Evolutionary conservation across 2,329 filamentous ascomycete species (phyloP).

Genomic region (Dactylellina parvicollis): DNA sequence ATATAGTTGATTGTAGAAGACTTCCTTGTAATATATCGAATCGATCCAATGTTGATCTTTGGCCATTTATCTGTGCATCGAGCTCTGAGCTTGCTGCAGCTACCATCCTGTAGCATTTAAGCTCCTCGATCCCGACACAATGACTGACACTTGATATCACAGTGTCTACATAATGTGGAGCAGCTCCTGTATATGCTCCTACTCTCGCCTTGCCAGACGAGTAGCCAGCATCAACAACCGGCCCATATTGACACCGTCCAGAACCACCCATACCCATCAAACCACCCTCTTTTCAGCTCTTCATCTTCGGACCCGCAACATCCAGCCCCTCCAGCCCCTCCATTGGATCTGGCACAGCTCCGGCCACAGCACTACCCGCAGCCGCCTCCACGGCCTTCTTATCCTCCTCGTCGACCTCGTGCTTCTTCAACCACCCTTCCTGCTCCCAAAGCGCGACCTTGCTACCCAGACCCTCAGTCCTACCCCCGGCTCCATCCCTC

Average conservation of each 20-base stretch:
- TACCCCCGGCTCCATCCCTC: constrained; percentile 74
- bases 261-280: constrained; percentile 2
- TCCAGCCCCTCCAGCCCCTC: constrained; percentile 92
- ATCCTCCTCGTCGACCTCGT: constrained; percentile 85
- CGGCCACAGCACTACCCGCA: constrained; percentile 62
- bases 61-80: too few relatives aligned
- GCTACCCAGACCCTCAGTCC: constrained; percentile 86
- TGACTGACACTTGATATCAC: neutral
- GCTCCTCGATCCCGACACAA: too few relatives aligned
- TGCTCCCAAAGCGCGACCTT: constrained; percentile 92
- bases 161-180: too few relatives aligned
- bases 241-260: neutral
- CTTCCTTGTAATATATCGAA: neutral
- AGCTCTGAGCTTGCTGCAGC: too few relatives aligned
- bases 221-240: too few relatives aligned
- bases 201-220: too few relatives aligned
- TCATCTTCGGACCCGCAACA: constrained; percentile 85
- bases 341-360: constrained; percentile 80
- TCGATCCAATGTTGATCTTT: too few relatives aligned
- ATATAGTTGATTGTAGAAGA: neutral
- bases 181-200: too few relatives aligned
- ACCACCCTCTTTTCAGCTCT: constrained; percentile 23
- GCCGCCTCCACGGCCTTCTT: constrained; percentile 69
- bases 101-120: neutral
- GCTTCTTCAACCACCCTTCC: constrained; percentile 92